Evolutionary conservation across 441 rosid species (phyloP).

Genomic region (Arabidopsis lyrata): DNA sequence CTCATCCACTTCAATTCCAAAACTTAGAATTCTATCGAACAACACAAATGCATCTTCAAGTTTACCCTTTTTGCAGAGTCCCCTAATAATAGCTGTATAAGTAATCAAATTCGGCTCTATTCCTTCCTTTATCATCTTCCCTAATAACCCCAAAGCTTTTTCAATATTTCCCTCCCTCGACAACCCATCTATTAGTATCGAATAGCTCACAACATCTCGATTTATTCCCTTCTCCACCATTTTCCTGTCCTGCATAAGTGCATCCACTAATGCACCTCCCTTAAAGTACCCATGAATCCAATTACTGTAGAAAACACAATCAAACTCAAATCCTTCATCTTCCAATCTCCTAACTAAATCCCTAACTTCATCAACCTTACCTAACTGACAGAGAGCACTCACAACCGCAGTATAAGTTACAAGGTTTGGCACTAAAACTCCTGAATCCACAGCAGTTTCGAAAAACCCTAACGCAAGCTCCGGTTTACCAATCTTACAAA

Average conservation of each 20-base stretch:
- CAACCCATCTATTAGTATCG: constrained; percentile 65
- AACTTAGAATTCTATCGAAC: constrained; percentile 56
- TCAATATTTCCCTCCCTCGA: constrained; percentile 55
- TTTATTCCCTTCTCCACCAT: constrained; percentile 61
- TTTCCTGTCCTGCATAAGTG: constrained; percentile 52
- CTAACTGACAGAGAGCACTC: constrained; percentile 64
- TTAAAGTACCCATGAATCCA: constrained; percentile 67
- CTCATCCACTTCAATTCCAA: constrained; percentile 69
- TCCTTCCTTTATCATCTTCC: constrained; percentile 67
- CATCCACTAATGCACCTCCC: constrained; percentile 57
- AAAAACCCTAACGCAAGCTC: constrained; percentile 69
- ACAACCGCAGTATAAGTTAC: constrained; percentile 68
- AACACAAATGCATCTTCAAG: constrained; percentile 63
- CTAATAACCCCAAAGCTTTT: constrained; percentile 61
- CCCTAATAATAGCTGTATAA: constrained; percentile 61
- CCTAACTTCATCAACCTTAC: constrained; percentile 60
- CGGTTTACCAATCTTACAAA: constrained; percentile 72
- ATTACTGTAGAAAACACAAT: constrained; percentile 67
- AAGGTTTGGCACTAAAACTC: constrained; percentile 64
- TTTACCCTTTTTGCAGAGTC: constrained; percentile 68
- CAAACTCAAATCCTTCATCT: constrained; percentile 63
- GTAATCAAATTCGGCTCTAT: constrained; percentile 65
- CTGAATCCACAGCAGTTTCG: constrained; percentile 53
- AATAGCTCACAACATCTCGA: constrained; percentile 62
- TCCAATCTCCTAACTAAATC: constrained; percentile 57